Conservation (phyloP, 179 eudicot genomes). For the Monotropa hypopitys region DNA sequence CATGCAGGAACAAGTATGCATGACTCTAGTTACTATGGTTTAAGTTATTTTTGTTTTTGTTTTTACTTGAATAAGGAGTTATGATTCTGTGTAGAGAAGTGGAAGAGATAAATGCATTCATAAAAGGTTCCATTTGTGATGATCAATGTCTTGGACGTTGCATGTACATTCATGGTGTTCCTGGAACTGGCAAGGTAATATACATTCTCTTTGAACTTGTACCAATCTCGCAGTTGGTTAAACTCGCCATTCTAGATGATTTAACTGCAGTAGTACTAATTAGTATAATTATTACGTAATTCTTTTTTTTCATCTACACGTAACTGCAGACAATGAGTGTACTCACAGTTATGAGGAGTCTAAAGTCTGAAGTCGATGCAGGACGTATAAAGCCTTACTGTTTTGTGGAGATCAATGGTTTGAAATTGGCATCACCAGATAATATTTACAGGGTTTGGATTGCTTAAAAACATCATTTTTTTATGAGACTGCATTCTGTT, state of each 20-base stretch:
- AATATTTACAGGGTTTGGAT: conserved; percentile 67
- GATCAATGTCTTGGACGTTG: conserved; percentile 96
- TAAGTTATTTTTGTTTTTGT: not conserved
- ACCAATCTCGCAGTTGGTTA: not conserved
- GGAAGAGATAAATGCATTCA: conserved; percentile 72
- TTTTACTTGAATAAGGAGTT: not conserved
- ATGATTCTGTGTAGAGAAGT: conserved; percentile 52
- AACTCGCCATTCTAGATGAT: not conserved
- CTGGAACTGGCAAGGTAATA: conserved; percentile 94
- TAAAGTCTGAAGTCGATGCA: conserved; percentile 81
- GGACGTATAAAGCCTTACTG: conserved; percentile 68
- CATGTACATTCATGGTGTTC: conserved; percentile 97
- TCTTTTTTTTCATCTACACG: conserved; percentile 3
- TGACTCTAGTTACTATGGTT: not conserved
- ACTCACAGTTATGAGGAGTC: conserved; percentile 72
- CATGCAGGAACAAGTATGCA: conserved; percentile 83
- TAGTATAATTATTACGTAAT: not conserved
- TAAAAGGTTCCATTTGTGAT: conserved; percentile 83
- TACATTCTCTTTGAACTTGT: not conserved
- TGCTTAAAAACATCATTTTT: not conserved
- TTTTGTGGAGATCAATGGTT: conserved; percentile 84
- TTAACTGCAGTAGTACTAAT: not conserved
- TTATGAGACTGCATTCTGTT: conserved; percentile 2
- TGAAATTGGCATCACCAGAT: conserved; percentile 90
- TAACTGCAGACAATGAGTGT: conserved; percentile 97